Evolutionary conservation across 495 filamentous ascomycete genomes (phyloP).

Genomic region (Aspergillus wentii): DNA sequence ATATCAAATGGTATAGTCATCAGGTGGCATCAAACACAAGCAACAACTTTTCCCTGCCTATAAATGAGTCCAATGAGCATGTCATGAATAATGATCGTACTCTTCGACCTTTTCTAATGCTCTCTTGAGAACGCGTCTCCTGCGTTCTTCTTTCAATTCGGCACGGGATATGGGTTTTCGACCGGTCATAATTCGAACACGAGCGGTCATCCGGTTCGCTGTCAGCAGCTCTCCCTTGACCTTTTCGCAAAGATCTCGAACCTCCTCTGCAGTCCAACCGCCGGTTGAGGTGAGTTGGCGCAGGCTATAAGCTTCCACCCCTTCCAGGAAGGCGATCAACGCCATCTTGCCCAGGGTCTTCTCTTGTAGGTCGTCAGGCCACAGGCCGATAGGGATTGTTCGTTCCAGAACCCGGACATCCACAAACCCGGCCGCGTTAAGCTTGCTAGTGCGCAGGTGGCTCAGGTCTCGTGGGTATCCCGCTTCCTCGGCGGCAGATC

Average conservation of each 20-base stretch:
- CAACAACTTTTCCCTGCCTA: too few relatives aligned
- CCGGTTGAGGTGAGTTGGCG: slow-evolving; percentile 56
- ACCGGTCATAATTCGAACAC: slow-evolving; percentile 50
- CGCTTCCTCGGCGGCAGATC: slow-evolving; percentile 24
- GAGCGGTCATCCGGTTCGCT: slow-evolving; percentile 36
- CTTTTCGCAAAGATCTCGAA: slow-evolving; percentile 50
- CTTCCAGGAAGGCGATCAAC: slow-evolving; percentile 58
- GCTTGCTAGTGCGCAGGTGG: slow-evolving; percentile 48
- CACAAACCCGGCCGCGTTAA: slow-evolving; percentile 57
- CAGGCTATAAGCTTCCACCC: slow-evolving; percentile 57
- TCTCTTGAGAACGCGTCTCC: slow-evolving; percentile 15
- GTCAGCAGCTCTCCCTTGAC: slow-evolving; percentile 47
- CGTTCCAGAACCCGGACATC: slow-evolving; percentile 51
- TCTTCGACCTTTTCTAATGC: slow-evolving; percentile 11
- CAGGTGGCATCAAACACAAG: too few relatives aligned
- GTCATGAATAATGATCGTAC: background rate
- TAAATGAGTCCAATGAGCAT: background rate
- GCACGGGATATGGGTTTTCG: slow-evolving; percentile 45
- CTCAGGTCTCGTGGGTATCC: slow-evolving; percentile 39
- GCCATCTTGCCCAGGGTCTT: slow-evolving; percentile 60
- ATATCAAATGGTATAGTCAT: too few relatives aligned
- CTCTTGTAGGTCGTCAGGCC: slow-evolving; percentile 48
- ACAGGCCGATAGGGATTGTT: slow-evolving; percentile 56
- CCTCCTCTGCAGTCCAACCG: slow-evolving; percentile 51
- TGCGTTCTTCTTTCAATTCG: slow-evolving; percentile 19